Conservation (phyloP, 495 filamentous ascomycete species). For the Annulohypoxylon bovei region DNA sequence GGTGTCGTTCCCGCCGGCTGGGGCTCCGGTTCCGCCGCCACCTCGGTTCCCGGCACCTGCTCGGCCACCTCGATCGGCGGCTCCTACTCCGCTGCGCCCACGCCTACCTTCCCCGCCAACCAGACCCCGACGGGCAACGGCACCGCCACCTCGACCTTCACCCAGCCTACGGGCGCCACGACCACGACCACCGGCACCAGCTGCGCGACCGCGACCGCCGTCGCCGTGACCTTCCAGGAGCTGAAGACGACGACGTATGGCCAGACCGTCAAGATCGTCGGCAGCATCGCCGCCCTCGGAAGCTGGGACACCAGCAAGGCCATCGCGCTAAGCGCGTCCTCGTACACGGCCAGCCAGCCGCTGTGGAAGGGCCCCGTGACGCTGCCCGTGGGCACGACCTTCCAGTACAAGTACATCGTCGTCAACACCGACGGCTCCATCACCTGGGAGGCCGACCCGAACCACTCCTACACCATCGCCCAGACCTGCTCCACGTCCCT, state of each 20-base stretch:
- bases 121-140: slow-evolving; percentile 55
- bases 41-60: slow-evolving; percentile 66
- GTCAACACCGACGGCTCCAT: slow-evolving; percentile 63
- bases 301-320: slow-evolving; percentile 64
- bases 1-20: slow-evolving; percentile 65
- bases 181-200: slow-evolving; percentile 23
- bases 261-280: slow-evolving; percentile 68
- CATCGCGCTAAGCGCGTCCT: slow-evolving; percentile 60
- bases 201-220: slow-evolving; percentile 57
- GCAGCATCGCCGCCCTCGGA: slow-evolving; percentile 64
- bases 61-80: slow-evolving; percentile 61
- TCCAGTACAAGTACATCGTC: slow-evolving; percentile 77
- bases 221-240: slow-evolving; percentile 69
- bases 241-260: slow-evolving; percentile 64
- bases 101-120: slow-evolving; percentile 64
- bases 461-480: slow-evolving; percentile 67
- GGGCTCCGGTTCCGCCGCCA: slow-evolving; percentile 50
- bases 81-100: slow-evolving; percentile 66
- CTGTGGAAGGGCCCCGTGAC: slow-evolving; percentile 66
- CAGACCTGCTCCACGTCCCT: slow-evolving; percentile 56
- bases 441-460: slow-evolving; percentile 72
- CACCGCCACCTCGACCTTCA: slow-evolving; percentile 43
- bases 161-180: slow-evolving; percentile 48
- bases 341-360: slow-evolving; percentile 65
- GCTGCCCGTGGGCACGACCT: slow-evolving; percentile 60